These are phyloP conservation scores for Paramyrothecium roridum DNA, from an alignment of 2,329 filamentous ascomycete species.

Conservation along the genomic window DNA sequence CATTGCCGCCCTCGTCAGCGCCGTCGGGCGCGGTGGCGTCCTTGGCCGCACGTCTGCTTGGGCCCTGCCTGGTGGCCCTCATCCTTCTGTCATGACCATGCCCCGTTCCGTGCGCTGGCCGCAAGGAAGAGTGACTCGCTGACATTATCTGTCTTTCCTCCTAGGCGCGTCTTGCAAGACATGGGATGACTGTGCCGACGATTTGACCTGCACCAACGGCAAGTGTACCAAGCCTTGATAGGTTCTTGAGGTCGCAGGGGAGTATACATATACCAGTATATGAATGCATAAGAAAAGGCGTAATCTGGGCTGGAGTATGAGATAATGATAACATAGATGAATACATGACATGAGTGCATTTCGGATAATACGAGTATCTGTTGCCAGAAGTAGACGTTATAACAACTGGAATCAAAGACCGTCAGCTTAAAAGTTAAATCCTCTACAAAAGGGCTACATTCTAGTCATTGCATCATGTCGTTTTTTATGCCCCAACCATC, in stretches of 20 bases:
- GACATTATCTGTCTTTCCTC: neutral
- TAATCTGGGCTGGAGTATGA: too few species aligned
- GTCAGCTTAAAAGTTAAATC: too few species aligned
- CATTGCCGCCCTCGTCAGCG: neutral
- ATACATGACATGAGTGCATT: neutral
- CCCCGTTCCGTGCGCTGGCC: neutral
- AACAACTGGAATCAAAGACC: too few species aligned
- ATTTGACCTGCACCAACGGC: slow-evolving; percentile 15
- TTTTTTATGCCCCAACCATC: slow-evolving; percentile 28
- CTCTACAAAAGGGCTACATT: too few species aligned
- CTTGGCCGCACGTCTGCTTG: too few species aligned
- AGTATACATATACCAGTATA: neutral
- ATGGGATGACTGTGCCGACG: slow-evolving; percentile 17
- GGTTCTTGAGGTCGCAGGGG: neutral
- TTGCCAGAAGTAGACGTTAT: too few species aligned
- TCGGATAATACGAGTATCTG: neutral
- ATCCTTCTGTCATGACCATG: too few species aligned
- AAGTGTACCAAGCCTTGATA: slow-evolving; percentile 10
- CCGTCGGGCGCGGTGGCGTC: neutral
- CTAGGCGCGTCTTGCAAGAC: slow-evolving; percentile 17
- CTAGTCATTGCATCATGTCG: neutral
- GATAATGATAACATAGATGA: too few species aligned
- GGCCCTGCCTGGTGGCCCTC: too few species aligned
- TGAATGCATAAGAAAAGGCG: too few species aligned
- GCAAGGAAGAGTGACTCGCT: neutral